Base-by-base conservation (phyloP, 257 asterid species). In the Agastache rugosa region DNA sequence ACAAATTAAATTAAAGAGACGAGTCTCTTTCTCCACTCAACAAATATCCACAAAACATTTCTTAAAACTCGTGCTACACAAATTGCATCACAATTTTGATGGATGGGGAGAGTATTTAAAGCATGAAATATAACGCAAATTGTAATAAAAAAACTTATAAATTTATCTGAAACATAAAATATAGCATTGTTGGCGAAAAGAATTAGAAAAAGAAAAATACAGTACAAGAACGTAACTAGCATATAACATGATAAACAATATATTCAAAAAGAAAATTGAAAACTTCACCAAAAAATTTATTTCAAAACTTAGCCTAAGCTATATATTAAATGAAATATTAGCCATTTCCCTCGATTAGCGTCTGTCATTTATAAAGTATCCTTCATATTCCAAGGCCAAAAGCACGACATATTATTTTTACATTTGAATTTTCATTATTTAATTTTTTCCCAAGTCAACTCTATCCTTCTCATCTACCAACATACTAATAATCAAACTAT, bases 381-480 rank as follows among this genome's bases (percentile, higher is more conserved):
- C 31, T 11, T 35, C 7, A 15, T 0, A 15, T 31, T 31, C 35
- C 34, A 41, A 11, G 42, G 22, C 65, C 53, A 20, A 41, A 19
- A 41, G 2, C 69, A 22, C 54, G 72, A 23, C 42, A 16, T 61
- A 61, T n/a, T 19, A 63, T 63, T n/a, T 12, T 15, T 23, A 3
- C 31, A 61, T 62, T 61, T 79, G 84, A 74, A 63, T 79, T 53
- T 47, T 19, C 34, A 14, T 14, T 60, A n/a, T n/a, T n/a, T n/a
- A n/a, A n/a, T 67, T 23, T 14, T 56, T 53, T 11, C 1, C 16
- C 22, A 20, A 47, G 87, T 87, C 87, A 86, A 86, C 71, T 63
- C 65, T 79, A 27, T 74, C 75, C 65, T 47, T 72, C 83, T 45
- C 72, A 72, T 42, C 78, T 62, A 65, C 75, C 56, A 1, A 16